These are phyloP conservation scores for Escovopsis sp. DNA, from an alignment of 2,329 filamentous ascomycete genomes.

Conservation along the genomic window DNA sequence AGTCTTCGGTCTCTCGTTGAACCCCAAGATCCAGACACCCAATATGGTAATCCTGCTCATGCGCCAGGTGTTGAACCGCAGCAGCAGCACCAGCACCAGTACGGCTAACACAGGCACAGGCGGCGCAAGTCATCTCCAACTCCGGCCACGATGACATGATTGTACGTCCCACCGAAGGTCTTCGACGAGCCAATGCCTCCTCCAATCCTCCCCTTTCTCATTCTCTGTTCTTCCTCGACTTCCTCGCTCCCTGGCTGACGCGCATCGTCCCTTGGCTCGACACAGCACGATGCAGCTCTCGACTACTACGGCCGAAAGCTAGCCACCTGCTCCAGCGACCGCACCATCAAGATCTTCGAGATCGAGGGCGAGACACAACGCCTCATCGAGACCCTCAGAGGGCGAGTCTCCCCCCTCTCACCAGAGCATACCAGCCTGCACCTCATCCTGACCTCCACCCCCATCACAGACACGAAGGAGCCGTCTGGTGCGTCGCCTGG, in stretches of 20 bases:
- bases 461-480: constrained; percentile 67
- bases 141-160: constrained; percentile 93
- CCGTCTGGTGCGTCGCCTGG: constrained; percentile 97
- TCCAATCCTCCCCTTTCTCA: not conserved
- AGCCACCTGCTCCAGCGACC: constrained; percentile 93
- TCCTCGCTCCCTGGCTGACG: constrained; percentile 4
- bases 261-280: constrained; percentile 3
- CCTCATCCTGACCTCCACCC: not conserved
- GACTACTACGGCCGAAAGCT: constrained; percentile 96
- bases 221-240: not conserved
- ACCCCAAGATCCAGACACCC: too few species aligned
- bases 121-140: constrained; percentile 29
- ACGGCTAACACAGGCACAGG: constrained; percentile 19
- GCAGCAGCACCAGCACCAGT: not conserved
- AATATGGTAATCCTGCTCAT: constrained; percentile 7
- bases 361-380: constrained; percentile 86
- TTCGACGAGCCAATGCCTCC: not conserved
- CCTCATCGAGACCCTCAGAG: constrained; percentile 83
- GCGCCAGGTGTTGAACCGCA: not conserved
- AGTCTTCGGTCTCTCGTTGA: too few species aligned
- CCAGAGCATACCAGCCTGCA: not conserved
- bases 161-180: constrained; percentile 42
- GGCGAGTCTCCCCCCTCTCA: constrained; percentile 33
- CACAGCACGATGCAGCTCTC: constrained; percentile 86
- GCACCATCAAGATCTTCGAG: constrained; percentile 98